Evolutionary conservation across 192 early-diverging fungal genomes (phyloP).

Genomic region (Coemansia sp.): DNA sequence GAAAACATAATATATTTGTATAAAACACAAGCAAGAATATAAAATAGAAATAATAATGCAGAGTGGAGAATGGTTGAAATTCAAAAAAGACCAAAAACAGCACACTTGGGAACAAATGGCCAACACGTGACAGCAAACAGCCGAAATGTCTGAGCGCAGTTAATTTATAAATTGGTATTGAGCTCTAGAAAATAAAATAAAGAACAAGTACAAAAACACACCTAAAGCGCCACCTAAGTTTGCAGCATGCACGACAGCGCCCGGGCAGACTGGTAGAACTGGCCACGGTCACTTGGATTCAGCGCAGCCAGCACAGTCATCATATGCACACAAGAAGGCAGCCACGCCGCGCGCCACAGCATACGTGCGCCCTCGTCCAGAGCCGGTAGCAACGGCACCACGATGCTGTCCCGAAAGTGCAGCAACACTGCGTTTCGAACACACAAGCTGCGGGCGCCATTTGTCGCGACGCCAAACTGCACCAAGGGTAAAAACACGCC

Average conservation of each 20-base stretch:
- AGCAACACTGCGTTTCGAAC: constrained; percentile 31
- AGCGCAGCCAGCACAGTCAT: constrained; percentile 34
- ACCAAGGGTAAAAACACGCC: constrained; percentile 79
- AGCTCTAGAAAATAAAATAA: neutral
- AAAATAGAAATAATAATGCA: neutral
- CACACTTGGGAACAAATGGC: neutral
- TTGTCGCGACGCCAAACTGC: constrained; percentile 15
- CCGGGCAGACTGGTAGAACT: constrained; percentile 26
- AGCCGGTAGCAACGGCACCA: constrained; percentile 26
- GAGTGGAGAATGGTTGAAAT: neutral
- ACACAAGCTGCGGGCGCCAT: neutral
- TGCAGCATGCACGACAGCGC: constrained; percentile 23
- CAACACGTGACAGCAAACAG: neutral
- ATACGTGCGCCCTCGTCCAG: constrained; percentile 19
- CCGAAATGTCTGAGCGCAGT: no score
- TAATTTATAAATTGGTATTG: no score
- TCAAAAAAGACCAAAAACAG: neutral
- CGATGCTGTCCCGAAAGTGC: constrained; percentile 39
- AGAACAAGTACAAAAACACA: constrained; percentile 1
- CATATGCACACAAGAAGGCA: constrained; percentile 28
- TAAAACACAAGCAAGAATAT: neutral
- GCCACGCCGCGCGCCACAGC: neutral
- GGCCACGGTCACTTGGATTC: constrained; percentile 34
- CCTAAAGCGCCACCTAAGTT: neutral
- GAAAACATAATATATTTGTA: constrained; percentile 24